Evolutionary conservation across 1,139 yeast genomes (phyloP).

Genomic region (Nakaseomyces sp.): DNA sequence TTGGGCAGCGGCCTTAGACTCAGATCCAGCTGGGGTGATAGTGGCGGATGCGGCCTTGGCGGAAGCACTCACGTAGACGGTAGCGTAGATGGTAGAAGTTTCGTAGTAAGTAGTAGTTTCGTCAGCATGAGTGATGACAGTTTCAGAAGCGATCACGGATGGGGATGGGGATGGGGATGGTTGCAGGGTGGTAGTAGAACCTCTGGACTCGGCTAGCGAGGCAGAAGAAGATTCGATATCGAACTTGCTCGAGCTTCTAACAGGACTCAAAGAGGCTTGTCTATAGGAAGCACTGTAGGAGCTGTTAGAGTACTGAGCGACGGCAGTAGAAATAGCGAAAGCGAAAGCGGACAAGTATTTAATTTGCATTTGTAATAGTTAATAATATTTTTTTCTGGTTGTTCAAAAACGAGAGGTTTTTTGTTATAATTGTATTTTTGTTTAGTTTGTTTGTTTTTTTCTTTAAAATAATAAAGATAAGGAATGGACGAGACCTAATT

Average conservation of each 20-base stretch:
- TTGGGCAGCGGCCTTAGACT: neutral
- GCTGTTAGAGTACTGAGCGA: constrained; percentile 5
- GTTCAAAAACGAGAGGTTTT: neutral
- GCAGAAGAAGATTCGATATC: neutral
- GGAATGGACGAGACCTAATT: constrained; percentile 9
- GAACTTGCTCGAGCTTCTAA: neutral
- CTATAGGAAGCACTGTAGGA: constrained; percentile 1
- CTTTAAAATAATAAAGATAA: constrained; percentile 3
- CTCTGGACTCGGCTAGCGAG: neutral
- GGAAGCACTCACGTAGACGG: constrained; percentile 1
- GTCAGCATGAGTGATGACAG: constrained; percentile 4
- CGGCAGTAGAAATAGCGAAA: constrained; percentile 1
- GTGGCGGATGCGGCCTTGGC: neutral
- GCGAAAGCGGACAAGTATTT: constrained; percentile 5
- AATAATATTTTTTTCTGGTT: no score
- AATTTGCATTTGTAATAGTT: constrained; percentile 3
- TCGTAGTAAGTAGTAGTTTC: constrained; percentile 6
- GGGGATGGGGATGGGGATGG: constrained; percentile 6
- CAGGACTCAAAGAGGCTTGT: neutral
- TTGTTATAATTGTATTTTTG: neutral
- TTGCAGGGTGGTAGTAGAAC: constrained; percentile 5
- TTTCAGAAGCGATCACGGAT: constrained; percentile 4
- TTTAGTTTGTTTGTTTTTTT: neutral
- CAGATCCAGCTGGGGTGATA: neutral
- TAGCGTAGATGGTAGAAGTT: constrained; percentile 6